Evolutionary conservation across 495 filamentous ascomycete species (phyloP).

Genomic region (Aspergillus ellipticus): DNA sequence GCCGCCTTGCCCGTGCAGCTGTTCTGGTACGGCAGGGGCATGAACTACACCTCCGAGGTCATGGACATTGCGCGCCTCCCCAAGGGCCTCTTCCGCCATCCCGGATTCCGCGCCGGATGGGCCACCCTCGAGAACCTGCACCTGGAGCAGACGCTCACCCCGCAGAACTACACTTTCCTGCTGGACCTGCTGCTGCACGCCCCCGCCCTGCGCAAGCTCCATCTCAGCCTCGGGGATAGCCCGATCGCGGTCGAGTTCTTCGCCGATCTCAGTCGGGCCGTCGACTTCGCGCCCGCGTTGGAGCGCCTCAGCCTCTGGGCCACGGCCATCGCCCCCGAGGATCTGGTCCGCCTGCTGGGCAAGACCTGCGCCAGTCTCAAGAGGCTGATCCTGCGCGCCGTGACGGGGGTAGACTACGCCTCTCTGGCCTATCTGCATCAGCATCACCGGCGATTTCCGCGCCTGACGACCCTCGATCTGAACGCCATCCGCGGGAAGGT

Average conservation of each 20-base stretch:
- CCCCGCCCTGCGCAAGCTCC: slow-evolving; percentile 8
- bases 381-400: neutral
- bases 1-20: slow-evolving; percentile 5
- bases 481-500: neutral
- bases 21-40: slow-evolving; percentile 11
- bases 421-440: neutral
- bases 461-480: neutral
- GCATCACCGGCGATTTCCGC: neutral
- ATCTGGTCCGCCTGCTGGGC: slow-evolving; percentile 1
- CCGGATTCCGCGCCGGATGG: slow-evolving; percentile 5
- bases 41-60: slow-evolving; percentile 3
- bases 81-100: slow-evolving; percentile 5
- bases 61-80: slow-evolving; percentile 9
- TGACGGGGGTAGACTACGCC: neutral
- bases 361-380: neutral
- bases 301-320: neutral
- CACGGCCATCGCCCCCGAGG: neutral
- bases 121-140: slow-evolving; percentile 4
- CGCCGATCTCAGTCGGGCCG: neutral
- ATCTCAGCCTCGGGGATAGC: slow-evolving; percentile 4
- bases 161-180: slow-evolving; percentile 10
- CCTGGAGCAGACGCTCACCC: slow-evolving; percentile 9
- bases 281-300: neutral
- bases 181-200: slow-evolving; percentile 3
- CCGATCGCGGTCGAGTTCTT: slow-evolving; percentile 9